These are phyloP conservation scores for Chlorella sp. DNA, from an alignment of 139 green algal genomes.

Conservation along the genomic window DNA sequence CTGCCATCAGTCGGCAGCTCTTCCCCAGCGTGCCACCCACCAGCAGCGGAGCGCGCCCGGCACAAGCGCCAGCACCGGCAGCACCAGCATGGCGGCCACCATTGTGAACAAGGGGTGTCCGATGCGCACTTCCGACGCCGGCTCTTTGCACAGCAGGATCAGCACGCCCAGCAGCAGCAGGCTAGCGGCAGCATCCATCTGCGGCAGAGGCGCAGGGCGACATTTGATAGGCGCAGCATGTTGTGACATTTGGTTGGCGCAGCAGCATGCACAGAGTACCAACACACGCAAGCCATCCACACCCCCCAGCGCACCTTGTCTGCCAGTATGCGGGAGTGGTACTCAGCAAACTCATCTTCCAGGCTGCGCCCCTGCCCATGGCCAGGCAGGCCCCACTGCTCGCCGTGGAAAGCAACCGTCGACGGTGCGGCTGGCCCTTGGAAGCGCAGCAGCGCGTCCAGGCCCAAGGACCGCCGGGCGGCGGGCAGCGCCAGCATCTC, in stretches of 20 bases:
- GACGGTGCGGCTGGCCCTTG: not conserved
- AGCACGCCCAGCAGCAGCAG: conserved; percentile 6
- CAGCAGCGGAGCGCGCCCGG: not conserved
- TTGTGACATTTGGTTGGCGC: no score
- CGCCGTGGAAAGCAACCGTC: no score
- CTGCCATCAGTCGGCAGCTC: not conserved
- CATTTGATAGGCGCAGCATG: not conserved
- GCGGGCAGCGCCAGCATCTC: not conserved
- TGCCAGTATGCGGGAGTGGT: not conserved
- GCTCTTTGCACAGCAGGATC: conserved; percentile 8
- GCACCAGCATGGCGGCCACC: not conserved
- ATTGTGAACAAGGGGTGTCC: not conserved
- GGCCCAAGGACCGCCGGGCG: not conserved
- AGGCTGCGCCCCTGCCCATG: not conserved
- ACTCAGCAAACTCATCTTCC: not conserved
- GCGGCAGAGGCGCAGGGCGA: no score
- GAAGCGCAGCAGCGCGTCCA: conserved; percentile 11
- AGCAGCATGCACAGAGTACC: no score
- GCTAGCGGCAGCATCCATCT: not conserved
- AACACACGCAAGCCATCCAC: no score
- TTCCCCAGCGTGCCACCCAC: not conserved
- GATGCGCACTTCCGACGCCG: not conserved
- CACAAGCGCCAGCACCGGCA: conserved; percentile 10
- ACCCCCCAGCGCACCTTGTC: not conserved
- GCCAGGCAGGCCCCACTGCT: no score